Conservation (phyloP, 805 yeast species). For the Starmerella sp. region DNA sequence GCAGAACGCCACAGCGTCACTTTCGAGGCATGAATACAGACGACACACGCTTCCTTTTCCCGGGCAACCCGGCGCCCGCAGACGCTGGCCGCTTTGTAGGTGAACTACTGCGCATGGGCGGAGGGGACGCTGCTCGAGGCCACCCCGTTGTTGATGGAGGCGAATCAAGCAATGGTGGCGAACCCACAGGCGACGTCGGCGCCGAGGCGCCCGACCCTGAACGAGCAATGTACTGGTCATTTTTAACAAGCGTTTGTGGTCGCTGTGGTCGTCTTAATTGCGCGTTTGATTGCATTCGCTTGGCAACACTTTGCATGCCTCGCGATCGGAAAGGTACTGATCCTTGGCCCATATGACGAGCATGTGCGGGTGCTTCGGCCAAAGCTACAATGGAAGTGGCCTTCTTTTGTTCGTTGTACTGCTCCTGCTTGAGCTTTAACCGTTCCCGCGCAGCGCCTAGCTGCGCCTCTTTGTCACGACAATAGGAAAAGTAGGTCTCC, state of each 20-base stretch:
- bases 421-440: slow-evolving; percentile 25
- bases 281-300: slow-evolving; percentile 8
- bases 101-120: not conserved
- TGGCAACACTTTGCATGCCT: slow-evolving; percentile 23
- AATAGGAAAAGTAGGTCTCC: slow-evolving; percentile 23
- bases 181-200: not conserved
- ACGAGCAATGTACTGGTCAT: not conserved
- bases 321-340: slow-evolving; percentile 14
- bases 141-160: not conserved
- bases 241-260: not conserved
- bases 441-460: slow-evolving; percentile 36
- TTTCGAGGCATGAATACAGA: slow-evolving; percentile 14
- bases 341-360: not conserved
- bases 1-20: not conserved
- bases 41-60: slow-evolving; percentile 9
- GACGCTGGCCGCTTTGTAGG: not conserved
- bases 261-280: slow-evolving; percentile 8
- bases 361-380: slow-evolving; percentile 12
- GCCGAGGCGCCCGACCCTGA: not conserved
- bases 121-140: not conserved
- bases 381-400: slow-evolving; percentile 21
- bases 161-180: not conserved
- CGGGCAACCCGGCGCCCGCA: not conserved
- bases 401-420: slow-evolving; percentile 23
- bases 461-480: slow-evolving; percentile 35